Evolutionary conservation across 257 asterid species (phyloP), one percentile per base, ranked within the genome.

Genomic region (Primulina eburnea): DNA sequence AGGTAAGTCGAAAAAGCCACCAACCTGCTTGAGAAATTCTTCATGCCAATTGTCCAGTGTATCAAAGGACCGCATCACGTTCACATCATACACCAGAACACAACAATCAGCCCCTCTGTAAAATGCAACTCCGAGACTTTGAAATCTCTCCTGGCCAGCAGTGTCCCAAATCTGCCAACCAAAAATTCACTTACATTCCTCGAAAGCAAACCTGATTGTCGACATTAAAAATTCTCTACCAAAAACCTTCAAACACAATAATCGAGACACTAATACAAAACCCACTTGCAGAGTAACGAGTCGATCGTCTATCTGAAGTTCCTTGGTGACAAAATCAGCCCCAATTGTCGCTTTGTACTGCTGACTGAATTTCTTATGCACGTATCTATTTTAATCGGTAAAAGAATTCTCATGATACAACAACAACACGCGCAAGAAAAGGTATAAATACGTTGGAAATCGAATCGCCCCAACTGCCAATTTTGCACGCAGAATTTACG

Each of bases 291-390:
- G 85, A 64, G 99, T 94, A 71, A 94, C 96, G n/a, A 85, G 89
- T 30, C 96, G 85, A 69, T 91, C 99, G 37, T 94, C 97, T 59
- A 91, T 88, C 65, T 85, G 96, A 77, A 94, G 90, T 70, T 94
- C 99, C 84, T 89, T 94, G 3, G 99, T 94, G 62, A 94, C 96
- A 73, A 94, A 94, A 86, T 94, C 99, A 62, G 99, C 99, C 78
- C 99, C 99, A 71, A 94, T 94, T 7, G 99, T 94, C 58, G 99
- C 97, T 80, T 91, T 94, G 70, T 91, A 94, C 86, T 91, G 97
- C 82, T 91, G 96, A 65, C 96, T 94, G 78, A 87, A 94, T 84
- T 84, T 94, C 90, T 94, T 94, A 74, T 89, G 94, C 1, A 91
- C 97, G 80, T 91, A 94, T 84, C 96, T 91, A 71, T 69, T 61